Conservation (phyloP, 345 rosid species). For the Raphanus sativus region DNA sequence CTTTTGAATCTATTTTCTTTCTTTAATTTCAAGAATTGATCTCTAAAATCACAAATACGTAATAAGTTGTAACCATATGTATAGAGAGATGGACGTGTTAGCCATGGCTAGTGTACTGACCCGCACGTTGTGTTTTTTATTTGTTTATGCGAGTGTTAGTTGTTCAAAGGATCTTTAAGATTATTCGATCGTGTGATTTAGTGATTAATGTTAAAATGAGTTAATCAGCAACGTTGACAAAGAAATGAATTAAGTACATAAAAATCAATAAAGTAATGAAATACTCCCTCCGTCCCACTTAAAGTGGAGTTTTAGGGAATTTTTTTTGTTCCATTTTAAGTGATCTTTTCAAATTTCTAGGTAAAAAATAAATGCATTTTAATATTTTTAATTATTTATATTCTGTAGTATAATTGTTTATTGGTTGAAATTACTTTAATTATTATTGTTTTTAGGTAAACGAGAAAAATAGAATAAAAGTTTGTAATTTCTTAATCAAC, state of each 20-base stretch:
- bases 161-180: slow-evolving; percentile 10
- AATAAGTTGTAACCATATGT: slow-evolving; percentile 1
- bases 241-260: not conserved
- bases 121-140: slow-evolving; percentile 25
- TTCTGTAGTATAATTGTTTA: too few species aligned
- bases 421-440: too few species aligned
- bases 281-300: too few species aligned
- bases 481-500: too few species aligned
- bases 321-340: too few species aligned
- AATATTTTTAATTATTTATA: too few species aligned
- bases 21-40: not conserved
- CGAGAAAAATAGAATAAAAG: too few species aligned
- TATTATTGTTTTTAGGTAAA: too few species aligned
- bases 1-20: not conserved
- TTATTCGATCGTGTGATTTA: slow-evolving; percentile 28
- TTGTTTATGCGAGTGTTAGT: slow-evolving; percentile 11
- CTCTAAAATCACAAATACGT: not conserved
- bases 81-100: slow-evolving; percentile 29
- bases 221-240: slow-evolving; percentile 25
- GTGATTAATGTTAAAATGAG: slow-evolving; percentile 2
- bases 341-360: too few species aligned
- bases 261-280: too few species aligned
- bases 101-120: slow-evolving; percentile 31
- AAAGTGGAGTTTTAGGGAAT: too few species aligned
- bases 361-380: too few species aligned